Conservation (phyloP, 2,329 filamentous ascomycete genomes). For the Fusarium metavorans region DNA sequence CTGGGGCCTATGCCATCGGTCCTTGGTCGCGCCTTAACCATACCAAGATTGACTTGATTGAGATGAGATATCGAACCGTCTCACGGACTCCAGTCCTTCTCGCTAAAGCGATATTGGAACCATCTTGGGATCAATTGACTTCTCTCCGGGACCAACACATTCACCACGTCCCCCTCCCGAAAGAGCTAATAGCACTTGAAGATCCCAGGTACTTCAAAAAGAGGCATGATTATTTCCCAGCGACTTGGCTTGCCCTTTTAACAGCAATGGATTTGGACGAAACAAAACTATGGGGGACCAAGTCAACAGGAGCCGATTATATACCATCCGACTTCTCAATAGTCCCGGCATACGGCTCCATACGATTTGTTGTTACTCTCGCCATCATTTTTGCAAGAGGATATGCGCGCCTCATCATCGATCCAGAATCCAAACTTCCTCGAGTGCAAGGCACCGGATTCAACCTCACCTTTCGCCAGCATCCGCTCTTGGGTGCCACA, state of each 20-base stretch:
- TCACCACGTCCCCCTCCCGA: background rate
- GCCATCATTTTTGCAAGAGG: background rate
- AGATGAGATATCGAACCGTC: background rate
- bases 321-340: background rate
- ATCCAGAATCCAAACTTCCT: background rate
- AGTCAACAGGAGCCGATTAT: background rate
- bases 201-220: background rate
- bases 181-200: background rate
- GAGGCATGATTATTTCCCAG: background rate
- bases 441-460: background rate
- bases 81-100: background rate
- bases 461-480: background rate
- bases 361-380: background rate
- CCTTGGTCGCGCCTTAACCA: background rate
- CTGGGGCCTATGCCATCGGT: background rate
- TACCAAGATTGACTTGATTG: background rate
- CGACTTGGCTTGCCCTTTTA: background rate
- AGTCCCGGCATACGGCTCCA: background rate
- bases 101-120: background rate
- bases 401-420: background rate
- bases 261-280: background rate
- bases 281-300: background rate
- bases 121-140: background rate
- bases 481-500: background rate
- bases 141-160: background rate